Evolutionary conservation across 139 green algal genomes (phyloP), one percentile per base, ranked within the genome.

Genomic region (Picochlorum sp.): DNA sequence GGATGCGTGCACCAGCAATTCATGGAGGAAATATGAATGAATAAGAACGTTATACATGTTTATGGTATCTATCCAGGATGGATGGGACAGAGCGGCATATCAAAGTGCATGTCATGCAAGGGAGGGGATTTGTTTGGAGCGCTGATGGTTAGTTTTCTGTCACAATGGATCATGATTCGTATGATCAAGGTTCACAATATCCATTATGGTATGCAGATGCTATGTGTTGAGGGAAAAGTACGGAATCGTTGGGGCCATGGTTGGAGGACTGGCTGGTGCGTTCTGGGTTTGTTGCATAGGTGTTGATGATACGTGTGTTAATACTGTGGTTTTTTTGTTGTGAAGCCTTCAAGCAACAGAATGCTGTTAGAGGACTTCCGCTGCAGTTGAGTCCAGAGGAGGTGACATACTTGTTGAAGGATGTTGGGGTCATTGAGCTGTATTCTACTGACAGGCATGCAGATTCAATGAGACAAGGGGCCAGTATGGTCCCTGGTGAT

Each of bases 291-390:
- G 8, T 41, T 41, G 8, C 8, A 41, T 41, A 1, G 34, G 34
- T 41, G 8, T 11, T 41, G 34, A 41, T 41, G 8, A 11, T 11
- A 41, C 34, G 34, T 41, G 34, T 41, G 10, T 11, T 41, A 41
- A 41, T 14, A 11, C 34, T 41, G 6, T 41, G 34, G 1, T 7
- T 41, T 7, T 41, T 14, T 41, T 41, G 8, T 41, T 41, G 4
- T 66, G 47, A 78, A 84, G 79, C 62, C 3, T 85, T 78, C 57
- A 82, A 85, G 56, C 67, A 76, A 61, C 79, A 85, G 51, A 83
- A 85, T 30, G 55, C 61, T 11, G 63, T 85, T 24, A 54, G 59
- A n/a, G 79, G 79, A 8, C 63, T 85, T 45, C 79, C 79, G 0
- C 54, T 85, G 54, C 45, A 80, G 66, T 67, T 85, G 2, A 57